A percentile compares a stretch with the other conserved stretches of the same genome.
phyloP scores from a whole-genome alignment of 2,329 filamentous ascomycete genomes.

The Aspergillus tamarii region DNA sequence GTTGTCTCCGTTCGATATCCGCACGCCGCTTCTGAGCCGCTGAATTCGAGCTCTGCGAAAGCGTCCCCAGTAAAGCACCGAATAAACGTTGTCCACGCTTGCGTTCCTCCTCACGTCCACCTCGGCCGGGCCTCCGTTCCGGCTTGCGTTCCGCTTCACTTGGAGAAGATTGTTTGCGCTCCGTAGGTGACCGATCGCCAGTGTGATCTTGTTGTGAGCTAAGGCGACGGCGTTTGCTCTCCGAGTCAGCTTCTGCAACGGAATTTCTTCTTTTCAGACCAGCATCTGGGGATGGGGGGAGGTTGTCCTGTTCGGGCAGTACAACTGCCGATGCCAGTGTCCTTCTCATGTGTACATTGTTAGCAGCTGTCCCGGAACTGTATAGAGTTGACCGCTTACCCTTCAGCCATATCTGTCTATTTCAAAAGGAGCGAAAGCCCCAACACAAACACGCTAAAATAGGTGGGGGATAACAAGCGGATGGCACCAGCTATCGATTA shows the following conservation, averaged over 20 bases:
- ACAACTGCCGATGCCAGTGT: slow-evolving; percentile 58
- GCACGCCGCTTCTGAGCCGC: slow-evolving; percentile 68
- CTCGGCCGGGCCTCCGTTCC: slow-evolving; percentile 28
- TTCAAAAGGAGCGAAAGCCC: neutral
- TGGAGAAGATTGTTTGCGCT: slow-evolving; percentile 30
- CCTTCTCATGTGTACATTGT: slow-evolving; percentile 16
- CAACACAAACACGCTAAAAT: neutral
- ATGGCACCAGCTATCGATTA: neutral
- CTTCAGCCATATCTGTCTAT: slow-evolving; percentile 20
- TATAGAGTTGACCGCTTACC: slow-evolving; percentile 12
- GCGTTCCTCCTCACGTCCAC: slow-evolving; percentile 70
- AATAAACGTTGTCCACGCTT: slow-evolving; percentile 85
- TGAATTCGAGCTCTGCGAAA: slow-evolving; percentile 71
- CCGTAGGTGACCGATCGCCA: slow-evolving; percentile 25
- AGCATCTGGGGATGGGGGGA: slow-evolving; percentile 33
- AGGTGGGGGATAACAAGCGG: neutral
- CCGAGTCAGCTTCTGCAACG: slow-evolving; percentile 48
- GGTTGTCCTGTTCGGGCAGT: slow-evolving; percentile 49
- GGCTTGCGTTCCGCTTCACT: slow-evolving; percentile 18
- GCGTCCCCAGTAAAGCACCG: slow-evolving; percentile 75
- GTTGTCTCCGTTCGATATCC: slow-evolving; percentile 81
- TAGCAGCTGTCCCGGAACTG: slow-evolving; percentile 8
- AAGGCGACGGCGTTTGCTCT: slow-evolving; percentile 57
- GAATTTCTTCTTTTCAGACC: slow-evolving; percentile 58
- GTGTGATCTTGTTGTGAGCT: slow-evolving; percentile 37